Conservation (phyloP, 139 green algal genomes). For the Picochlorum sp. region DNA sequence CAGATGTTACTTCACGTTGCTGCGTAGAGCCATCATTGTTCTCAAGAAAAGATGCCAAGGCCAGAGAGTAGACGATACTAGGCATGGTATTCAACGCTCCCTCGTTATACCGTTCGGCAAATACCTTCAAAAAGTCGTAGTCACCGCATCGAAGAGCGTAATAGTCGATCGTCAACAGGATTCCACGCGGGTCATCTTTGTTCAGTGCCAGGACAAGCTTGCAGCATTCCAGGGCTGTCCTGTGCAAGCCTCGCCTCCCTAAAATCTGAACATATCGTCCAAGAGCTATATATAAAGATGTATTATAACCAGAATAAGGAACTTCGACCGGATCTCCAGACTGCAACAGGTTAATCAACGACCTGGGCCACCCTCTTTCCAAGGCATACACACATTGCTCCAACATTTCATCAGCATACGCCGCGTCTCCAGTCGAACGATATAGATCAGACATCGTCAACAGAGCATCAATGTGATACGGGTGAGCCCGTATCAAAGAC, state of each 20-base stretch:
- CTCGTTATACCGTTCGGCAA: slow-evolving; percentile 2
- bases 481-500: slow-evolving; percentile 45
- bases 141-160: slow-evolving; percentile 62
- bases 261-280: slow-evolving; percentile 67
- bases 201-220: slow-evolving; percentile 87
- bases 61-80: slow-evolving; percentile 64
- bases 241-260: slow-evolving; percentile 60
- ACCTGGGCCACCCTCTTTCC: slow-evolving; percentile 70
- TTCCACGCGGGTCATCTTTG: slow-evolving; percentile 66
- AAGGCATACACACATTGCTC: slow-evolving; percentile 68
- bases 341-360: slow-evolving; percentile 47
- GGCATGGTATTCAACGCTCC: slow-evolving; percentile 48
- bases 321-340: slow-evolving; percentile 37
- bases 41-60: slow-evolving; percentile 43
- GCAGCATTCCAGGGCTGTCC: slow-evolving; percentile 73
- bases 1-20: background rate
- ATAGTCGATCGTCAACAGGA: slow-evolving; percentile 75
- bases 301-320: slow-evolving; percentile 53
- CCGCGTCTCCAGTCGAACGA: slow-evolving; percentile 55
- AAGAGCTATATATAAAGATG: slow-evolving; percentile 71
- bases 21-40: slow-evolving; percentile 6
- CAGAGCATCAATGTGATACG: slow-evolving; percentile 83
- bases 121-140: slow-evolving; percentile 17
- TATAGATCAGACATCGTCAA: slow-evolving; percentile 84
- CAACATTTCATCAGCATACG: slow-evolving; percentile 55